Percentiles rank a stretch among this genome's conserved stretches.
These are phyloP conservation scores for Scleromitrula shiraiana DNA, from an alignment of 2,329 filamentous ascomycete genomes.

Conservation along the genomic window DNA sequence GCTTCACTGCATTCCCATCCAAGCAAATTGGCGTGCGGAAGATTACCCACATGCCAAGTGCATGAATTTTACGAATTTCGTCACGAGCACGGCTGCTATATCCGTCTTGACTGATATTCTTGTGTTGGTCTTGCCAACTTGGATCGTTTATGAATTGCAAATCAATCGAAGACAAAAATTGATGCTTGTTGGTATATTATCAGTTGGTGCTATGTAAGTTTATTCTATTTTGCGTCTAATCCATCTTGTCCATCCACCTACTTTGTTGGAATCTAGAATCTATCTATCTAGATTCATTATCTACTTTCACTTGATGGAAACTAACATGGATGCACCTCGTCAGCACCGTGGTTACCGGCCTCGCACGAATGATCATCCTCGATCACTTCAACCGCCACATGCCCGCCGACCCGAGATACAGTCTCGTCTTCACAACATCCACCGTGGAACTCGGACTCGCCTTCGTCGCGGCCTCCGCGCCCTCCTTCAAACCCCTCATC, in stretches of 20 bases:
- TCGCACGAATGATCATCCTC: background rate
- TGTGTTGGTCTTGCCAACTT: slow-evolving; percentile 11
- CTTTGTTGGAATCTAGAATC: too few relatives aligned
- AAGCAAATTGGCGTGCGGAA: slow-evolving; percentile 9
- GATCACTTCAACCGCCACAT: background rate
- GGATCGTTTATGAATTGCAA: slow-evolving; percentile 14
- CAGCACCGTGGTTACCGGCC: background rate
- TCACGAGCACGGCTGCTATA: slow-evolving; percentile 1
- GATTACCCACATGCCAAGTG: slow-evolving; percentile 7
- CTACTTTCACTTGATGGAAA: too few relatives aligned
- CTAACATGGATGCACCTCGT: background rate
- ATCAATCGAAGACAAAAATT: slow-evolving; percentile 10
- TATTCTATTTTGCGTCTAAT: background rate
- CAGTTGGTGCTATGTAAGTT: slow-evolving; percentile 1
- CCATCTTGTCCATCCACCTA: too few relatives aligned
- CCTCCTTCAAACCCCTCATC: slow-evolving; percentile 8
- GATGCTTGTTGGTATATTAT: slow-evolving; percentile 5
- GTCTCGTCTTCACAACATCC: slow-evolving; percentile 7
- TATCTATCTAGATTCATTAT: too few relatives aligned
- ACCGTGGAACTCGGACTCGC: slow-evolving; percentile 10
- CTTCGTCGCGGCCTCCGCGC: slow-evolving; percentile 11
- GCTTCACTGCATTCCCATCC: slow-evolving; percentile 12
- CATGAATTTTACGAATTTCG: slow-evolving; percentile 9
- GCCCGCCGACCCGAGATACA: background rate
- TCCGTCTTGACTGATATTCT: slow-evolving; percentile 10